These are phyloP conservation scores for Phytopythium ostracodes DNA, from an alignment of 352 stramenopile genomes.

Conservation along the genomic window DNA sequence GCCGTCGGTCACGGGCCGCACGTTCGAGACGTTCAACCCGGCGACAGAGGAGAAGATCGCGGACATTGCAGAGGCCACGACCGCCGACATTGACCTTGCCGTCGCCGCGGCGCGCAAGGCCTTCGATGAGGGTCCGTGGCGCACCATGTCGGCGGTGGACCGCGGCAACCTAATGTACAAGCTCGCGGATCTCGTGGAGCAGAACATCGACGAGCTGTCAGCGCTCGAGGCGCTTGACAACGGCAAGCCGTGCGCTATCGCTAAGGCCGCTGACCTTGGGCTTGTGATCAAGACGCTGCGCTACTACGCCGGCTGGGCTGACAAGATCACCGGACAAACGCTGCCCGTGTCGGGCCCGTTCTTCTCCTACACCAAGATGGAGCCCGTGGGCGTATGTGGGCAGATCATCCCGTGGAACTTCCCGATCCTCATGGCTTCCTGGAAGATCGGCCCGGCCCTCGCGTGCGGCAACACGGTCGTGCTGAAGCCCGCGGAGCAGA, in stretches of 20 bases:
- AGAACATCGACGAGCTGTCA: conserved; percentile 56
- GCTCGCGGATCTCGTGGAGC: conserved; percentile 30
- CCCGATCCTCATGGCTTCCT: conserved; percentile 93
- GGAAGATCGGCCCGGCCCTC: conserved; percentile 90
- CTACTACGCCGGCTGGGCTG: conserved; percentile 90
- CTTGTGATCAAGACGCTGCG: conserved; percentile 80
- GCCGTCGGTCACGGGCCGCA: conserved; percentile 47
- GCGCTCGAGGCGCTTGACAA: conserved; percentile 92
- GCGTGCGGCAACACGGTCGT: conserved; percentile 90
- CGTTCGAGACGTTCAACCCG: conserved; percentile 77
- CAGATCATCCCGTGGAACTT: conserved; percentile 98
- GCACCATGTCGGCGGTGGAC: conserved; percentile 24
- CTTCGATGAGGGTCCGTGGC: conserved; percentile 63
- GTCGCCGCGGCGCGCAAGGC: conserved; percentile 50
- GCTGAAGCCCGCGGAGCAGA: conserved; percentile 93
- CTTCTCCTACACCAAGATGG: conserved; percentile 45
- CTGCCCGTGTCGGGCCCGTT: conserved; percentile 45
- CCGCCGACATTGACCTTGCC: conserved; percentile 62
- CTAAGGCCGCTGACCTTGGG: conserved; percentile 77
- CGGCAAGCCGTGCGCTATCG: conserved; percentile 89
- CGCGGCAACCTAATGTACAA: conserved; percentile 29
- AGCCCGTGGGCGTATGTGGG: conserved; percentile 89
- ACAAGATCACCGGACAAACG: conserved; percentile 70
- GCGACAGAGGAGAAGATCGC: conserved; percentile 73
- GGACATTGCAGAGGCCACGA: conserved; percentile 48